Evolutionary conservation across 306 rosid genomes (phyloP).

Genomic region (Sicyos baderoa): DNA sequence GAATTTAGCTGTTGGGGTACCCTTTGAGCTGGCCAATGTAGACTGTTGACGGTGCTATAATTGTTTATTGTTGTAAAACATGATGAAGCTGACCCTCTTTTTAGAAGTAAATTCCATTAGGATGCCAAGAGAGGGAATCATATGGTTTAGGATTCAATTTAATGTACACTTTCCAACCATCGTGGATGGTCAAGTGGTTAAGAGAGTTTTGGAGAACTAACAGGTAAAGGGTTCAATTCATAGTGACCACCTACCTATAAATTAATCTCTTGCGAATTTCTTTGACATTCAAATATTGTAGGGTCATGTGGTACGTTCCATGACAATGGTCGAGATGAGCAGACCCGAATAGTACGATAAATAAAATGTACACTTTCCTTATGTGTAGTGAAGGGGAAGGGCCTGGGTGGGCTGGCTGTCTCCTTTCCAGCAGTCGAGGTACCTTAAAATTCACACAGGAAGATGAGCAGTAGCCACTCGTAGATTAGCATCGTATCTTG

Average conservation of each 20-base stretch:
- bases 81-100: neutral
- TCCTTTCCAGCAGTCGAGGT: conserved; percentile 24
- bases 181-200: too few species aligned
- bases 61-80: neutral
- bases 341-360: too few species aligned
- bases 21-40: neutral
- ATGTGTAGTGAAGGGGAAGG: conserved; percentile 7
- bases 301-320: too few species aligned
- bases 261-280: too few species aligned
- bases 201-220: too few species aligned
- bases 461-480: neutral
- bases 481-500: conserved; percentile 23
- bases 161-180: neutral
- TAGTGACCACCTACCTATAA: too few species aligned
- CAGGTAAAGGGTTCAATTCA: too few species aligned
- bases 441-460: conserved; percentile 22
- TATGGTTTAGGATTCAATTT: neutral
- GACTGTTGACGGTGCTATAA: neutral
- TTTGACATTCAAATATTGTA: too few species aligned
- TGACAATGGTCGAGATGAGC: too few species aligned
- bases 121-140: neutral
- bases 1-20: neutral
- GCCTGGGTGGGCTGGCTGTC: conserved; percentile 14
- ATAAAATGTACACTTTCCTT: neutral
- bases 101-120: neutral